These are phyloP conservation scores for Naganishia randhawae DNA, from an alignment of 768 basidiomycete species.

Conservation along the genomic window DNA sequence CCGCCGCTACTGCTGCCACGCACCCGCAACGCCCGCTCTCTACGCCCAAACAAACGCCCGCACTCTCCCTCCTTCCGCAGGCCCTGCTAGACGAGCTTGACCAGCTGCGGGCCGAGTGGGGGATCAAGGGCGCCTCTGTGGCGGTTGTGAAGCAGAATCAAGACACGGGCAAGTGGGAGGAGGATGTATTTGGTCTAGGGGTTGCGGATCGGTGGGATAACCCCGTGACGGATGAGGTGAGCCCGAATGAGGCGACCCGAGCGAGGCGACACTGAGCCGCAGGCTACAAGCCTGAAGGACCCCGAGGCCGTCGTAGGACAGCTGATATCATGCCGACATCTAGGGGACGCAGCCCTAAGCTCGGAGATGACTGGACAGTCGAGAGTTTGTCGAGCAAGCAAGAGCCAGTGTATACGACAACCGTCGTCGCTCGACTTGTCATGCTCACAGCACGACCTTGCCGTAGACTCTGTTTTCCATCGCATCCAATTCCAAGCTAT, in stretches of 20 bases:
- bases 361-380: no score
- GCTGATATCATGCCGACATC: no score
- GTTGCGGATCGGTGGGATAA: not conserved
- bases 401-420: no score
- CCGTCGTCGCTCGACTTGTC: not conserved
- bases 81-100: not conserved
- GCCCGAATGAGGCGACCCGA: no score
- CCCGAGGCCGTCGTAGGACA: no score
- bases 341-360: no score
- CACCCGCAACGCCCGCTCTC: not conserved
- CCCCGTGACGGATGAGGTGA: conserved; percentile 18
- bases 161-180: not conserved
- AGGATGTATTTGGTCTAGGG: conserved; percentile 17
- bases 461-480: conserved; percentile 40
- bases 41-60: not conserved
- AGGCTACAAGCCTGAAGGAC: no score
- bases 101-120: not conserved
- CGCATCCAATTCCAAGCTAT: conserved; percentile 47
- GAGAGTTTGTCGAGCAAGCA: no score
- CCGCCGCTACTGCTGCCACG: not conserved
- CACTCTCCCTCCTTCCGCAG: not conserved
- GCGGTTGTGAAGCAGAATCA: conserved; percentile 2
- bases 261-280: no score
- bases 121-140: conserved; percentile 4
- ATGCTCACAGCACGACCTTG: not conserved